These are phyloP conservation scores for Solanum hybrid DNA, from an alignment of 305 asterid species.

Conservation along the genomic window DNA sequence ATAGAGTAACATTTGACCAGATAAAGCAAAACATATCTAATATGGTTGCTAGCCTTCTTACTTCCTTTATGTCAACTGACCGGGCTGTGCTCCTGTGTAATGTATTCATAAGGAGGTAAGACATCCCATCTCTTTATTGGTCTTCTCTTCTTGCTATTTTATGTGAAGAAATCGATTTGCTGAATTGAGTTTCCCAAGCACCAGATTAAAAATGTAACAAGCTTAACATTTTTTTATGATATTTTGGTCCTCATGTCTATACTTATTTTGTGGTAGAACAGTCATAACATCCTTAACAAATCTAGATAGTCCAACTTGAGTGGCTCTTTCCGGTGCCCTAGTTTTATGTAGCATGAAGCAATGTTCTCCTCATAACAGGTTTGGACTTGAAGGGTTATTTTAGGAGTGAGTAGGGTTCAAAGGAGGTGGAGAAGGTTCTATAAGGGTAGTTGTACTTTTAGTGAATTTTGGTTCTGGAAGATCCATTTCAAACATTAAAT, in stretches of 20 bases:
- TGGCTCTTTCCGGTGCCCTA: background rate
- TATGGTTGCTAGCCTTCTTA: constrained; percentile 63
- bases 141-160: too few species aligned
- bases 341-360: background rate
- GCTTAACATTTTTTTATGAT: background rate
- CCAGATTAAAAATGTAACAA: background rate
- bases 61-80: background rate
- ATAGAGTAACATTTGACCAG: constrained; percentile 64
- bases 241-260: background rate
- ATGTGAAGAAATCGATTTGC: too few species aligned
- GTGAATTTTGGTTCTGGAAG: background rate
- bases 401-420: background rate
- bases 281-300: background rate
- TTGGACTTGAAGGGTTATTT: background rate
- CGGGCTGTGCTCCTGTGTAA: too few species aligned
- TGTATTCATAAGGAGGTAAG: too few species aligned
- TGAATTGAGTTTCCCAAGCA: background rate
- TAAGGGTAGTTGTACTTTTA: background rate
- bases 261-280: background rate
- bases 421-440: background rate
- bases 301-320: background rate
- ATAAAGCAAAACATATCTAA: constrained; percentile 63
- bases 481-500: background rate
- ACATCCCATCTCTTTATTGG: too few species aligned
- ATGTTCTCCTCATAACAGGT: background rate